Evolutionary conservation across 78 protist species (phyloP).

Genomic region (Diacronema lutheri): DNA sequence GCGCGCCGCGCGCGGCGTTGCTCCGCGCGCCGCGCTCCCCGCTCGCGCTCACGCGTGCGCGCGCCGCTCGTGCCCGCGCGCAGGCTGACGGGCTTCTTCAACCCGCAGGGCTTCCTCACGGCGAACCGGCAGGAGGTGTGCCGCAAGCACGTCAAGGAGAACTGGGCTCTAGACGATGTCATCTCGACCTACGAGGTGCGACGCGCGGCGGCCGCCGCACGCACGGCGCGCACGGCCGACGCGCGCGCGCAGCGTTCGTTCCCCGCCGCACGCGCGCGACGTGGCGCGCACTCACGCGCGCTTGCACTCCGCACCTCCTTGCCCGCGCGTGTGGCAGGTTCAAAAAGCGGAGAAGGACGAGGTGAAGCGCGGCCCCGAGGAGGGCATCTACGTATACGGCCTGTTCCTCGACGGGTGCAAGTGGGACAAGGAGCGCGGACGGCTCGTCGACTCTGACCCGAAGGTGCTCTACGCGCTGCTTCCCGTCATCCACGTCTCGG

Average conservation of each 20-base stretch:
- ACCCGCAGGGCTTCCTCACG: slow-evolving; percentile 85
- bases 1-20: no score
- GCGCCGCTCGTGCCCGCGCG: no score
- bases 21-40: no score
- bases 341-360: slow-evolving; percentile 36
- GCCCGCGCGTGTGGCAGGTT: neutral
- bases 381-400: slow-evolving; percentile 84
- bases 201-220: no score
- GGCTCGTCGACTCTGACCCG: slow-evolving; percentile 62
- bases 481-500: slow-evolving; percentile 71
- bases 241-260: neutral
- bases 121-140: slow-evolving; percentile 80
- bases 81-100: slow-evolving; percentile 72
- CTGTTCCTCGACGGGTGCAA: slow-evolving; percentile 82
- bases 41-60: no score
- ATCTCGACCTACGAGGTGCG: slow-evolving; percentile 52
- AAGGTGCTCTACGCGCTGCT: slow-evolving; percentile 57
- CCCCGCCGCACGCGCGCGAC: no score
- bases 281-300: no score
- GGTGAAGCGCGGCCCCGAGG: slow-evolving; percentile 47
- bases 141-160: slow-evolving; percentile 55
- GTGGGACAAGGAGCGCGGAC: slow-evolving; percentile 61
- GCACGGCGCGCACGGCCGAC: no score
- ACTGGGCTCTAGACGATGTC: slow-evolving; percentile 84
- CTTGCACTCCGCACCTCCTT: no score